phyloP scores from a whole-genome alignment of 257 asterid genomes.

The Vinca minor region DNA sequence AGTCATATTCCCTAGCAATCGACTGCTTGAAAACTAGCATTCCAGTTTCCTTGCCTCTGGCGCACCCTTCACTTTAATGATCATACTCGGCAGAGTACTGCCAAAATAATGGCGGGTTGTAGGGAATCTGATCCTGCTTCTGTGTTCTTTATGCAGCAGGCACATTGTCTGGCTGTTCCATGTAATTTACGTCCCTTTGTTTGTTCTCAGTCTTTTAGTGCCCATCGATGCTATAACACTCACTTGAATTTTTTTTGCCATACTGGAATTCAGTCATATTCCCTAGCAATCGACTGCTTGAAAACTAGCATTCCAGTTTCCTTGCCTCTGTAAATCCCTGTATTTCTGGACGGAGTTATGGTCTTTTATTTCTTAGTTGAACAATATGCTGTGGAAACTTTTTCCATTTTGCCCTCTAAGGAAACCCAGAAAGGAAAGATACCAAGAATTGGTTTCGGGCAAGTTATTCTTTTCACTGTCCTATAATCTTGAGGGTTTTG shows the following conservation, averaged over 20 bases:
- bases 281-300: neutral
- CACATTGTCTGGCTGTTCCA: conserved; percentile 79
- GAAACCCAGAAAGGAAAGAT: neutral
- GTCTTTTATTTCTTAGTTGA: neutral
- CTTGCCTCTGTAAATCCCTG: neutral
- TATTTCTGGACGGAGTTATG: neutral
- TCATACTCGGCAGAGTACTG: conserved; percentile 73
- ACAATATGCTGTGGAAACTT: neutral
- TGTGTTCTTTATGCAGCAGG: conserved; percentile 52
- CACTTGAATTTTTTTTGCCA: no score
- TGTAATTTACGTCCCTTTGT: conserved; percentile 32
- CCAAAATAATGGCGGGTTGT: conserved; percentile 60
- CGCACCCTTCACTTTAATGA: conserved; percentile 86
- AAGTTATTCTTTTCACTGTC: neutral
- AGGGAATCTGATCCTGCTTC: conserved; percentile 33
- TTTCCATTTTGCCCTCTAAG: neutral
- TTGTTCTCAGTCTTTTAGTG: neutral
- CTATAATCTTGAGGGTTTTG: neutral
- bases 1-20: neutral
- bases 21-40: neutral
- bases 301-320: neutral
- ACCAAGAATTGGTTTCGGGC: neutral
- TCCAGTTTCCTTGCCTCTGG: conserved; percentile 28
- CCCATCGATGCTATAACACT: neutral
- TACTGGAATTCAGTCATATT: neutral